Conservation (phyloP, 345 rosid genomes). For the Dipteronia dyeriana region DNA sequence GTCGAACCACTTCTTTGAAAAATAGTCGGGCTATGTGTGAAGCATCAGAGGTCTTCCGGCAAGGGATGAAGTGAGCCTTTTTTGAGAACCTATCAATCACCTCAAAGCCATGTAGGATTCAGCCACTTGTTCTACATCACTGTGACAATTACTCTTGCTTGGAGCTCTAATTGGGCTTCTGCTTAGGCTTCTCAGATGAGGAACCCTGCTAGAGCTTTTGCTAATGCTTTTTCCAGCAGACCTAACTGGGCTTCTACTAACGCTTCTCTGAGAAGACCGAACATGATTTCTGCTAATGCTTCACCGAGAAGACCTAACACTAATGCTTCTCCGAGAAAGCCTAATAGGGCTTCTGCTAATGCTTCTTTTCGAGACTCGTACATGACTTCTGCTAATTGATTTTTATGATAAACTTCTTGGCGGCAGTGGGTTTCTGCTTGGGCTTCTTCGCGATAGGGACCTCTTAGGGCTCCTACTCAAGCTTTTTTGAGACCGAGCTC, state of each 20-base stretch:
- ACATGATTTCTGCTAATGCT: constrained; percentile 62
- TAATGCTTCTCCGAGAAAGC: constrained; percentile 17
- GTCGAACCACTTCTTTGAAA: too few species aligned
- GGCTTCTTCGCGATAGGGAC: constrained; percentile 34
- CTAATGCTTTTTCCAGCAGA: constrained; percentile 35
- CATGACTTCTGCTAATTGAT: constrained; percentile 49
- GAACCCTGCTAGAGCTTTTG: constrained; percentile 60
- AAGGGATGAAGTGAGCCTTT: too few species aligned
- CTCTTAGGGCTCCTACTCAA: constrained; percentile 48
- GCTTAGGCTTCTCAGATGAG: constrained; percentile 54
- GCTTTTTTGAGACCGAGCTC: constrained; percentile 45
- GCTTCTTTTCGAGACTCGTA: constrained; percentile 38
- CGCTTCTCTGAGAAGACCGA: constrained; percentile 37
- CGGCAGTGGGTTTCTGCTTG: constrained; percentile 43
- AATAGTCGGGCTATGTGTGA: too few species aligned
- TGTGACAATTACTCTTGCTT: constrained; percentile 52
- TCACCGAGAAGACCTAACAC: constrained; percentile 31
- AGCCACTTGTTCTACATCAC: too few species aligned
- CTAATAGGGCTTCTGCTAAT: constrained; percentile 37
- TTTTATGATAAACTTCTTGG: constrained; percentile 30
- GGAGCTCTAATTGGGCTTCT: constrained; percentile 61
- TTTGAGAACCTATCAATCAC: too few species aligned
- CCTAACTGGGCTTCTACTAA: constrained; percentile 22
- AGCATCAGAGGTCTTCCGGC: too few species aligned
- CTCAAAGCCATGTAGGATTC: too few species aligned